Evolutionary conservation across 129 eudicot genomes (phyloP), one percentile per base, ranked within the genome.

Genomic region (Chrysanthemum seticuspe): DNA sequence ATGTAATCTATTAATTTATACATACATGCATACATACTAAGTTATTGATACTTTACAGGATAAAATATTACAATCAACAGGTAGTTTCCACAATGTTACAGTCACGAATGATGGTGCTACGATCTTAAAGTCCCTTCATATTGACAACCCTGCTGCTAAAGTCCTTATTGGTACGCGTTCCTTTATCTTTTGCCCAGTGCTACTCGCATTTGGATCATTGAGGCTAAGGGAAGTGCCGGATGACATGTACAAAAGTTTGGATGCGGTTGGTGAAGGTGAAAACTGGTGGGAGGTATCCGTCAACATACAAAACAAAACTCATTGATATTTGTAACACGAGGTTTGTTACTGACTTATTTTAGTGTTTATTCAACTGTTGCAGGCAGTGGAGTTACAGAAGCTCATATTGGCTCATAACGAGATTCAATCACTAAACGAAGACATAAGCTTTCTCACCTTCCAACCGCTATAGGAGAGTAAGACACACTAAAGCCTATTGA

Each of bases 251-350:
- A 89, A 94, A 78, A 86, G 85, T 66, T 78, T 94, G 83, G 97
- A 94, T 83, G 85, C 92, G 11, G 82, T 89, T 73, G 88, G 87
- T 13, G 93, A 83, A 81, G 96, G n/a, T n/a, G n/a, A n/a, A n/a
- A n/a, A n/a, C n/a, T 90, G 99, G 99, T 94, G 99, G 99, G 99
- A 94, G 99, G 99, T 94, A 87, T 21, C 34, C 10, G 2, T 50
- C 5, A 5, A 5, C 5, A 13, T 56, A 15, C 54, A 6, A 21
- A 14, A 11, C 31, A 19, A 19, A 19, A 11, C 72, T 59, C n/a
- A 8, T 70, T 70, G 52, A 18, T 48, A 19, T 71, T 23, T 34
- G 7, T 15, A 27, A 47, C 40, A 34, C 53, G 8, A 48, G 57
- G 19, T 74, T 36, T 52, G 19, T 47, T 66, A 34, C 3, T 51